A percentile compares a stretch with the other conserved stretches of the same genome.
Conservation (phyloP, 805 yeast genomes). For the Suhomyces vadensis region DNA sequence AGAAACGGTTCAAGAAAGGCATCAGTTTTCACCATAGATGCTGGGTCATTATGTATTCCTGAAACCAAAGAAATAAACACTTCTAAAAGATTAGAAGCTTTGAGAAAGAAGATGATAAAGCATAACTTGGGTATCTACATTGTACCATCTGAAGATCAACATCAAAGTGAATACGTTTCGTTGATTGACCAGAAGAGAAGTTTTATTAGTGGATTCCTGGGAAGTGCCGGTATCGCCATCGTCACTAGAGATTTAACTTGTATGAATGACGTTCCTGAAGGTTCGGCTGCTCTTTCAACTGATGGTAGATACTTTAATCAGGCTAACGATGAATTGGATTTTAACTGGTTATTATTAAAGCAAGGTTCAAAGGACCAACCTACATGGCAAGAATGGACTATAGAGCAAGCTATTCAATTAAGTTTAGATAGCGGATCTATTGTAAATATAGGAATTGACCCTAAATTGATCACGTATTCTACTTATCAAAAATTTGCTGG, state of each 20-base stretch:
- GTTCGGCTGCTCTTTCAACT: conserved; percentile 55
- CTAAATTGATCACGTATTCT: conserved; percentile 45
- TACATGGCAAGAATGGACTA: conserved; percentile 60
- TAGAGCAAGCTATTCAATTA: conserved; percentile 50
- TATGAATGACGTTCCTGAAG: conserved; percentile 55
- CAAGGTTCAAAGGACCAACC: conserved; percentile 53
- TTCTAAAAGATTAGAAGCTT: conserved; percentile 31
- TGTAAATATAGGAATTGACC: conserved; percentile 49
- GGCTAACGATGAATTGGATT: conserved; percentile 58
- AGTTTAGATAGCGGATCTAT: conserved; percentile 47
- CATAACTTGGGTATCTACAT: conserved; percentile 54
- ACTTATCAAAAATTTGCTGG: conserved; percentile 33
- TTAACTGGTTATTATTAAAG: conserved; percentile 57
- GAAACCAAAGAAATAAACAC: conserved; percentile 53
- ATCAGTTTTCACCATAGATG: conserved; percentile 44
- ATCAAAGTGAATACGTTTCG: conserved; percentile 63
- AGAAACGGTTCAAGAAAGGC: conserved; percentile 37
- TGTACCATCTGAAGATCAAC: conserved; percentile 63
- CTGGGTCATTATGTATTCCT: conserved; percentile 42
- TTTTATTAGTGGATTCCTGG: conserved; percentile 60
- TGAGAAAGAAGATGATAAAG: conserved; percentile 40
- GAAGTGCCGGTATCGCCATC: conserved; percentile 62
- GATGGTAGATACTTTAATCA: conserved; percentile 64
- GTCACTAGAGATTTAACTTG: conserved; percentile 54
- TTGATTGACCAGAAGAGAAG: conserved; percentile 54